These are phyloP conservation scores for Austroboletus novae-zelandiae DNA, from an alignment of 1,284 basidiomycete genomes.

Conservation along the genomic window DNA sequence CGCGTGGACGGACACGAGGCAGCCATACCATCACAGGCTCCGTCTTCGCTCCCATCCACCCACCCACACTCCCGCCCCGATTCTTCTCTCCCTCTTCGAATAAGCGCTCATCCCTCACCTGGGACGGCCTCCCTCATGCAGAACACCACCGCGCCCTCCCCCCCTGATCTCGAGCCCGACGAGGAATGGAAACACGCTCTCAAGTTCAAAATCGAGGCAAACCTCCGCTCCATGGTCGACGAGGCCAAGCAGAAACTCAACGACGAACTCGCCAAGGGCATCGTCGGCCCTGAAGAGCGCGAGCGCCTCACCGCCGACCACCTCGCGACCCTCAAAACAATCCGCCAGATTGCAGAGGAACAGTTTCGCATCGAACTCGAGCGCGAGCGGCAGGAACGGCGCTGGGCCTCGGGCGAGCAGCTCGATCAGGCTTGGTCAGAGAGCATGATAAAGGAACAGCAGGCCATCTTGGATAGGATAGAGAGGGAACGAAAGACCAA, in stretches of 20 bases:
- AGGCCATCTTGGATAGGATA: slow-evolving; percentile 40
- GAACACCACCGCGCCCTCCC: slow-evolving; percentile 15
- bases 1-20: slow-evolving; percentile 43
- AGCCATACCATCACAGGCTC: slow-evolving; percentile 31
- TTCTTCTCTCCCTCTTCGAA: slow-evolving; percentile 5
- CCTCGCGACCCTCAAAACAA: slow-evolving; percentile 37
- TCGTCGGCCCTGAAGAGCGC: slow-evolving; percentile 28
- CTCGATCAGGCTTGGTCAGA: slow-evolving; percentile 37
- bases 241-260: slow-evolving; percentile 46
- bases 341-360: slow-evolving; percentile 40
- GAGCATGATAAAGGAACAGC: slow-evolving; percentile 40
- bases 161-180: slow-evolving; percentile 48
- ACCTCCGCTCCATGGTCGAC: slow-evolving; percentile 44
- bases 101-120: slow-evolving; percentile 1
- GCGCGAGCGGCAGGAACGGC: slow-evolving; percentile 41
- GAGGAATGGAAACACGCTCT: slow-evolving; percentile 49
- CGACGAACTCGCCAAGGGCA: slow-evolving; percentile 34
- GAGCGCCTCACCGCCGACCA: slow-evolving; percentile 39
- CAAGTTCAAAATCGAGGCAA: slow-evolving; percentile 42
- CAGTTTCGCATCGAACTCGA: slow-evolving; percentile 40
- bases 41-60: slow-evolving; percentile 10
- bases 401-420: slow-evolving; percentile 38
- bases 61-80: slow-evolving; percentile 8
- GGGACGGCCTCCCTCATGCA: slow-evolving; percentile 36
- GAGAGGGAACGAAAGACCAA: slow-evolving; percentile 28